Evolutionary conservation across 2,329 filamentous ascomycete species (phyloP).

Genomic region (Amesomyces nigricolor): DNA sequence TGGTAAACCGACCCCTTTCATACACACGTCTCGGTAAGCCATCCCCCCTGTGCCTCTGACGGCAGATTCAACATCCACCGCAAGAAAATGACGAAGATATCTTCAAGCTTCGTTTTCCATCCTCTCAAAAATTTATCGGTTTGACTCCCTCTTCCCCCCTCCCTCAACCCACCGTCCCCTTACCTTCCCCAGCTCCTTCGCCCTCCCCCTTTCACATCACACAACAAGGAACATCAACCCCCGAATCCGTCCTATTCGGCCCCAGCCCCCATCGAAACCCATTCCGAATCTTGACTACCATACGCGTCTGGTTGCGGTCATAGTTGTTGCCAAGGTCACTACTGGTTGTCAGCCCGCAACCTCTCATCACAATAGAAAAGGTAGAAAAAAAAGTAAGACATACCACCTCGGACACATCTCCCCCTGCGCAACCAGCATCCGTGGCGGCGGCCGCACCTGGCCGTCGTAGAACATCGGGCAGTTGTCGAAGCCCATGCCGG

Average conservation of each 20-base stretch:
- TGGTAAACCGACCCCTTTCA: no score
- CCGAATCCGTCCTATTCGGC: conserved; percentile 35
- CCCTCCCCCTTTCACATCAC: conserved; percentile 33
- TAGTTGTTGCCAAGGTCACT: conserved; percentile 35
- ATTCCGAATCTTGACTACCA: conserved; percentile 40
- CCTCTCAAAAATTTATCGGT: no score
- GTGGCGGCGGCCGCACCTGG: conserved; percentile 33
- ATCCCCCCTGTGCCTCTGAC: no score
- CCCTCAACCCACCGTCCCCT: background rate
- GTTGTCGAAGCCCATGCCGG: conserved; percentile 45
- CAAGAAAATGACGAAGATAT: no score
- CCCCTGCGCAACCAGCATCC: conserved; percentile 31
- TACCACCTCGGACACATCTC: conserved; percentile 40
- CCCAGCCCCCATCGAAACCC: conserved; percentile 46
- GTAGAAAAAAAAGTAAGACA: background rate
- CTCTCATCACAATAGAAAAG: no score
- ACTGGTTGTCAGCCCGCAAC: background rate
- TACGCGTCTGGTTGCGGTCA: conserved; percentile 43
- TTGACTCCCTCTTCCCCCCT: background rate
- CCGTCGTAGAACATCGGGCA: conserved; percentile 39
- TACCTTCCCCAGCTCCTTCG: background rate
- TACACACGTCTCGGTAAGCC: no score
- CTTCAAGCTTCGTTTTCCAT: background rate
- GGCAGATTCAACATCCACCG: no score
- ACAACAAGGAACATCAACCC: conserved; percentile 31